Base-by-base conservation (phyloP, 2,329 filamentous ascomycete genomes). In the Beauveria pseudobassiana region DNA sequence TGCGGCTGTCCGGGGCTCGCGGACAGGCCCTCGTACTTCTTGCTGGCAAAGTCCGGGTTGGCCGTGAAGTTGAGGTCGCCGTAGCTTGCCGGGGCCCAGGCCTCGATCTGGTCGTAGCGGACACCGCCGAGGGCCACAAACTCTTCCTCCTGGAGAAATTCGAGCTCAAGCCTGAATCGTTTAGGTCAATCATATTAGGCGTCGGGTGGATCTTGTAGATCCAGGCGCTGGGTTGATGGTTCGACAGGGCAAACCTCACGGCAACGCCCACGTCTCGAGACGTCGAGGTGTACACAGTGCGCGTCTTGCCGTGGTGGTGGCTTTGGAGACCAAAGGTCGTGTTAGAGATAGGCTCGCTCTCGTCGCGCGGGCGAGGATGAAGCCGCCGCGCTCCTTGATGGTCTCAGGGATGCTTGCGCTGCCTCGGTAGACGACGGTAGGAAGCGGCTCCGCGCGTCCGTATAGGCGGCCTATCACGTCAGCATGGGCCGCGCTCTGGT, bases 1-100 rank as follows among this genome's bases (percentile, higher is more conserved):
- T 55, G 52, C 52, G 52, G 52, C 52, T 55, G 52, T 9, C 52
- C 52, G 8, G 22, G 52, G 52, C 52, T 55, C n/a, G 52, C 16
- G 16, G 22, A 20, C 38, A 28, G 38, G 38, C 18, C 16, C 1
- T 45, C 18, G 52, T 55, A 55, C 12, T 55, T 43, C 4, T 16
- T 5, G 5, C 28, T 20, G 38, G 30, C 30, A 34, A 28, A 55
- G 52, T 55, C 52, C 2, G 40, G 52, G 52, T 45, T 55, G 18
- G 40, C 18, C 22, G 52, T 55, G 18, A 45, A 55, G 52, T 54
- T 43, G 6, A 54, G 18, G 7, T 16, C 22, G 16, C 3, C 5
- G 16, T 30, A 0, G 14, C 5, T n/a, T 55, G 22, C 4, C 30
- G 30, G 30, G 30, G 24, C 18, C 52, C 52, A 55, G 9, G 22